phyloP scores from a whole-genome alignment of 192 early-diverging fungal species.

The Mortierella alpina region DNA sequence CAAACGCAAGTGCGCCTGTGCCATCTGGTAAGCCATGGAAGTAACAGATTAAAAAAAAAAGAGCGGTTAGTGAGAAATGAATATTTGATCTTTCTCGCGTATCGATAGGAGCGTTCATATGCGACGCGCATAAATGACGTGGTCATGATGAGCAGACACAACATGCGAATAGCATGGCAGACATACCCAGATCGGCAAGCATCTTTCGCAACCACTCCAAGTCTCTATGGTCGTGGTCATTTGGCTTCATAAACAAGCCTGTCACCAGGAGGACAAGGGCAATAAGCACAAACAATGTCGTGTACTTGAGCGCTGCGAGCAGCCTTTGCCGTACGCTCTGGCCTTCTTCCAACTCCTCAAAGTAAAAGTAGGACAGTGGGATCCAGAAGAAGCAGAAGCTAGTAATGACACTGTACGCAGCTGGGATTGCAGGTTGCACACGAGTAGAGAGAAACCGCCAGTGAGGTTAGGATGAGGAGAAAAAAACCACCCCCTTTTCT shows the following conservation, averaged over 20 bases:
- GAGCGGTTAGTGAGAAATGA: slow-evolving; percentile 4
- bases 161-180: neutral
- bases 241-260: slow-evolving; percentile 61
- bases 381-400: slow-evolving; percentile 63
- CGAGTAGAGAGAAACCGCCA: neutral
- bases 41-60: slow-evolving; percentile 1
- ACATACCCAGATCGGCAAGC: slow-evolving; percentile 57
- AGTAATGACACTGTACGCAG: slow-evolving; percentile 59
- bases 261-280: slow-evolving; percentile 57
- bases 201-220: slow-evolving; percentile 65
- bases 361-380: slow-evolving; percentile 73
- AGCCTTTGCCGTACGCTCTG: slow-evolving; percentile 49
- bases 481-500: no score
- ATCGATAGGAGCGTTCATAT: neutral
- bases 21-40: slow-evolving; percentile 15
- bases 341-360: slow-evolving; percentile 65
- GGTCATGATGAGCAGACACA: slow-evolving; percentile 2
- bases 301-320: slow-evolving; percentile 62
- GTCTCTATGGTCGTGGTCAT: slow-evolving; percentile 47
- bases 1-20: slow-evolving; percentile 58
- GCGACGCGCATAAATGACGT: slow-evolving; percentile 15
- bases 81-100: no score
- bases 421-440: slow-evolving; percentile 26
- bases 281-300: slow-evolving; percentile 64
- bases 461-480: no score